phyloP scores from a whole-genome alignment of 371 early-diverging fungal genomes.

The Haplosporangium sp. region DNA sequence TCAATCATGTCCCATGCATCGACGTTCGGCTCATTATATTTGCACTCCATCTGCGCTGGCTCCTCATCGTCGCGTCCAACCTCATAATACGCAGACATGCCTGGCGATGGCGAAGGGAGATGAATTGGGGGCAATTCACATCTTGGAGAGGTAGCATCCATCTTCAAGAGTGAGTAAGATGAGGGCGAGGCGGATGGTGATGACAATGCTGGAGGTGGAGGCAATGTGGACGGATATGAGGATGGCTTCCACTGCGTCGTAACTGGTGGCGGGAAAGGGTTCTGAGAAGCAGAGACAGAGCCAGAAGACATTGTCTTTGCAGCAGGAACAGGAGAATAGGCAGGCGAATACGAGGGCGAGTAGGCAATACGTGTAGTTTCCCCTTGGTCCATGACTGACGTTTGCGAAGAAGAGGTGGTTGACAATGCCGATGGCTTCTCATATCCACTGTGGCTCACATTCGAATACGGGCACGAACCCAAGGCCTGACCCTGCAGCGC shows the following conservation, averaged over 20 bases:
- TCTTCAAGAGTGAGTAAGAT: conserved; percentile 4
- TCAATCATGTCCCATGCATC: conserved; percentile 56
- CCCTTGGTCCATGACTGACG: conserved; percentile 1
- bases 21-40: conserved; percentile 53
- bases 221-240: background rate
- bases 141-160: conserved; percentile 31
- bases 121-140: conserved; percentile 34
- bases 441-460: conserved; percentile 37
- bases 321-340: too few species aligned
- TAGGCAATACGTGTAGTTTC: conserved; percentile 42
- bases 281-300: background rate
- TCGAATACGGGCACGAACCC: conserved; percentile 37
- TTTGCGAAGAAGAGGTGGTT: conserved; percentile 4
- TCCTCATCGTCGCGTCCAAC: conserved; percentile 39
- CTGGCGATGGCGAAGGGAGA: conserved; percentile 1
- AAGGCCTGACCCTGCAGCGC: conserved; percentile 41
- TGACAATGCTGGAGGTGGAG: conserved; percentile 1
- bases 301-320: conserved; percentile 3
- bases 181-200: conserved; percentile 9
- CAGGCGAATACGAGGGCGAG: conserved; percentile 43
- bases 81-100: conserved; percentile 10
- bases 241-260: conserved; percentile 7
- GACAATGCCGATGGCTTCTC: conserved; percentile 9
- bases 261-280: conserved; percentile 4
- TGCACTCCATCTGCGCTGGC: conserved; percentile 44